Evolutionary conservation across 768 basidiomycete genomes (phyloP).

Genomic region (Pisolithus tinctorius): DNA sequence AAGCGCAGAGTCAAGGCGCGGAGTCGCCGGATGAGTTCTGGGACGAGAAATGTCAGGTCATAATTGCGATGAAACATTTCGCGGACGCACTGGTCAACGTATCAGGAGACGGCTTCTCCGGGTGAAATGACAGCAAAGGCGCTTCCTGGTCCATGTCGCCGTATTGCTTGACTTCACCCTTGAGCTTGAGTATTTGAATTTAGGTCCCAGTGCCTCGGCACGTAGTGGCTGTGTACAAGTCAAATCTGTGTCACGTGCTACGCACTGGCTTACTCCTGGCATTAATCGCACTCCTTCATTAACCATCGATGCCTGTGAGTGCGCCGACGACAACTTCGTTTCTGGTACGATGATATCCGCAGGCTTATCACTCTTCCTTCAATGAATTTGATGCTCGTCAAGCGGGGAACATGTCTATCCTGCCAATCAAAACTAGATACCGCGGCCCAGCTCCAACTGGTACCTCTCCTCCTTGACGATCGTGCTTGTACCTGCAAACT

Average conservation of each 20-base stretch:
- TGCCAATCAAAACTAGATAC: conserved; percentile 88
- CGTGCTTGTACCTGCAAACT: conserved; percentile 7
- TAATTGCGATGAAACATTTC: not conserved
- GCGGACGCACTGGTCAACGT: conserved; percentile 62
- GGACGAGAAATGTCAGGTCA: not conserved
- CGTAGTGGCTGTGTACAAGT: not conserved
- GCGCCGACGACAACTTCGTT: not conserved
- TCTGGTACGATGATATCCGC: not conserved
- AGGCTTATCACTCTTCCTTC: conserved; percentile 96
- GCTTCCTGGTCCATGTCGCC: conserved; percentile 30
- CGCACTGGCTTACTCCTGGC: too few relatives aligned
- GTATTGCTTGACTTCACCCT: not conserved
- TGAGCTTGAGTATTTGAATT: too few relatives aligned
- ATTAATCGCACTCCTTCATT: not conserved
- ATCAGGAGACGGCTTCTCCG: conserved; percentile 56
- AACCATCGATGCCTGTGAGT: conserved; percentile 48
- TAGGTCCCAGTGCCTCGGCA: not conserved
- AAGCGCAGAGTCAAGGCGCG: conserved; percentile 68
- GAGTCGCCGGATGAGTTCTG: conserved; percentile 78
- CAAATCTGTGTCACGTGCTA: not conserved
- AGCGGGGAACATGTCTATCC: conserved; percentile 83
- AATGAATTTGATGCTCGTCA: conserved; percentile 80
- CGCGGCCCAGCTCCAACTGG: conserved; percentile 88
- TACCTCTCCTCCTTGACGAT: conserved; percentile 25
- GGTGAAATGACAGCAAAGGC: conserved; percentile 38